Evolutionary conservation across 2,329 filamentous ascomycete species (phyloP).

Genomic region (Trichoderma arundinaceum): DNA sequence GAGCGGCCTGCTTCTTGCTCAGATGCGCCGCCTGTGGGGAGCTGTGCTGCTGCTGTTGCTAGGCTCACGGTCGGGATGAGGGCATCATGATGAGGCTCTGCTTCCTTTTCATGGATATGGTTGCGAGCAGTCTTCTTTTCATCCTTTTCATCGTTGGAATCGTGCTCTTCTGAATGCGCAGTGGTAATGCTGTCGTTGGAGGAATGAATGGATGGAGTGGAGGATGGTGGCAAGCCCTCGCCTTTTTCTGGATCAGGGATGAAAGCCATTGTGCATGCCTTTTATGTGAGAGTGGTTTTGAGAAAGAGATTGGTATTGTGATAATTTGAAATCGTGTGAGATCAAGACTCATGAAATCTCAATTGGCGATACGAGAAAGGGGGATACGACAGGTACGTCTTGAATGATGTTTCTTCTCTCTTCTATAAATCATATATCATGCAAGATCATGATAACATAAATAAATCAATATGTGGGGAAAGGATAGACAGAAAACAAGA

Average conservation of each 20-base stretch:
- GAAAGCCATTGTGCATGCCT: neutral
- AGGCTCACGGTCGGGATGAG: slow-evolving; percentile 24
- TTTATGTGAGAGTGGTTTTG: neutral
- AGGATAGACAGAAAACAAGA: neutral
- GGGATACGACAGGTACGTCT: neutral
- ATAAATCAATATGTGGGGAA: neutral
- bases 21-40: neutral
- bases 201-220: slow-evolving; percentile 7
- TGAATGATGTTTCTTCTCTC: neutral
- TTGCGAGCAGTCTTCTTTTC: slow-evolving; percentile 22
- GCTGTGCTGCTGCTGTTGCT: neutral
- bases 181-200: slow-evolving; percentile 16
- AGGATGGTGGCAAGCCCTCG: neutral
- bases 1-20: slow-evolving; percentile 30
- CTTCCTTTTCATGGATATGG: neutral
- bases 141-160: neutral
- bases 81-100: slow-evolving; percentile 20
- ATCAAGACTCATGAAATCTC: neutral
- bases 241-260: slow-evolving; percentile 16
- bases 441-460: slow-evolving; percentile 1
- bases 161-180: slow-evolving; percentile 22
- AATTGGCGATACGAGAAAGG: slow-evolving; percentile 4
- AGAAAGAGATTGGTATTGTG: neutral
- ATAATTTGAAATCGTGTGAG: neutral
- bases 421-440: neutral